Evolutionary conservation across 371 early-diverging fungal species (phyloP).

Genomic region (Actinomortierella ambigua): DNA sequence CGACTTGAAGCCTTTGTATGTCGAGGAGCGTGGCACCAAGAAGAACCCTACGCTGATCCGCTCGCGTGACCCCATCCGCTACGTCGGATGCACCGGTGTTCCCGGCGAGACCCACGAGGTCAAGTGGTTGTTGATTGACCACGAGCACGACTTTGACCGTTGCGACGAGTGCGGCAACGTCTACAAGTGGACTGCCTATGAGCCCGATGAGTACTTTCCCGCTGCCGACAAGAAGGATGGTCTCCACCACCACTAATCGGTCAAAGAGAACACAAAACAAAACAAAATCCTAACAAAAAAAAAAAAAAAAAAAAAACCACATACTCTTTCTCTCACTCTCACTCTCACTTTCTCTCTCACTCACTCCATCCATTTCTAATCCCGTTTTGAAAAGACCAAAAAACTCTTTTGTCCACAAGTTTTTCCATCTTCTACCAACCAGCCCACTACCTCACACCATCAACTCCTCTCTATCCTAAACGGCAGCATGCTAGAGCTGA

Average conservation of each 20-base stretch:
- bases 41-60: slow-evolving; percentile 86
- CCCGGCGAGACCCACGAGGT: slow-evolving; percentile 43
- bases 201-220: slow-evolving; percentile 44
- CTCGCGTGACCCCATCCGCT: slow-evolving; percentile 83
- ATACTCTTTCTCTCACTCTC: no score
- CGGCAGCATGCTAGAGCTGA: no score
- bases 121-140: slow-evolving; percentile 43
- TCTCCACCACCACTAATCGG: slow-evolving; percentile 27
- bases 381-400: no score
- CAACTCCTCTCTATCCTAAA: no score
- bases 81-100: slow-evolving; percentile 92
- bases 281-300: slow-evolving; percentile 7
- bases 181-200: slow-evolving; percentile 57
- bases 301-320: slow-evolving; percentile 1
- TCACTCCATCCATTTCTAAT: no score
- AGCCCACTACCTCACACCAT: no score
- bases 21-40: slow-evolving; percentile 83
- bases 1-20: slow-evolving; percentile 82
- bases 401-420: no score
- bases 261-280: slow-evolving; percentile 1
- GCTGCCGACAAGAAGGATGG: slow-evolving; percentile 13
- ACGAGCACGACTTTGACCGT: slow-evolving; percentile 81
- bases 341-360: no score
- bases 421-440: no score
- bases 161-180: slow-evolving; percentile 97